Evolutionary conservation across 805 yeast species (phyloP).

Genomic region (Teunomyces cretensis): DNA sequence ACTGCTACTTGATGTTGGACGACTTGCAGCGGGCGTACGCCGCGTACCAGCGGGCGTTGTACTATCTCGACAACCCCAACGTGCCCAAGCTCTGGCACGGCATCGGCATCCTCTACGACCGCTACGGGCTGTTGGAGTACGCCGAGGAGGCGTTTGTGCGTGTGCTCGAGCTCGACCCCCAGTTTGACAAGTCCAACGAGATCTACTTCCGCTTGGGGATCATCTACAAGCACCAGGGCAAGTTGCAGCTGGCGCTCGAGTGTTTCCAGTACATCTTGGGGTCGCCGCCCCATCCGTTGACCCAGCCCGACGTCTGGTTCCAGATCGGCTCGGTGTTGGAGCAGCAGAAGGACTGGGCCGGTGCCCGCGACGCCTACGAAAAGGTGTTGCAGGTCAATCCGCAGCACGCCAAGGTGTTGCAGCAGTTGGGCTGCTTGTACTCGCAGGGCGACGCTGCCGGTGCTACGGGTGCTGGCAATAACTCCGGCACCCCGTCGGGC

Average conservation of each 20-base stretch:
- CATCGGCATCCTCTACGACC: constrained; percentile 91
- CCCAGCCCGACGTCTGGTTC: constrained; percentile 98
- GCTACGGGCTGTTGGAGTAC: constrained; percentile 93
- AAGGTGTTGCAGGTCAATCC: constrained; percentile 87
- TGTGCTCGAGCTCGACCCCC: constrained; percentile 92
- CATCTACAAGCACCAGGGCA: constrained; percentile 92
- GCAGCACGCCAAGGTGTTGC: constrained; percentile 92
- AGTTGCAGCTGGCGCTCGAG: constrained; percentile 82
- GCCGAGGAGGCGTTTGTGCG: constrained; percentile 98
- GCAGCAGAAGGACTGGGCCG: constrained; percentile 85
- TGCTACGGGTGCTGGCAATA: too few relatives aligned
- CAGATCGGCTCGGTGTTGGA: constrained; percentile 96
- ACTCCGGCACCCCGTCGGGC: too few relatives aligned
- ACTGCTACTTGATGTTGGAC: constrained; percentile 94
- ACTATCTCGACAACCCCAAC: constrained; percentile 86
- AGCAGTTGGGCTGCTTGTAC: constrained; percentile 92
- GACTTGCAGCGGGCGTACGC: constrained; percentile 94
- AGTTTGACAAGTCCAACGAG: constrained; percentile 93
- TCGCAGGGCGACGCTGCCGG: constrained; percentile 61
- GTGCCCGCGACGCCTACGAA: constrained; percentile 94
- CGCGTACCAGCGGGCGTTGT: constrained; percentile 94
- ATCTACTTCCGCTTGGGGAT: constrained; percentile 95
- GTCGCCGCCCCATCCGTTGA: constrained; percentile 92
- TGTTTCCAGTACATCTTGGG: constrained; percentile 90
- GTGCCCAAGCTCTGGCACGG: constrained; percentile 99